Evolutionary conservation across 257 asterid genomes (phyloP), one percentile per base, ranked within the genome.

Genomic region (Rhazya stricta): DNA sequence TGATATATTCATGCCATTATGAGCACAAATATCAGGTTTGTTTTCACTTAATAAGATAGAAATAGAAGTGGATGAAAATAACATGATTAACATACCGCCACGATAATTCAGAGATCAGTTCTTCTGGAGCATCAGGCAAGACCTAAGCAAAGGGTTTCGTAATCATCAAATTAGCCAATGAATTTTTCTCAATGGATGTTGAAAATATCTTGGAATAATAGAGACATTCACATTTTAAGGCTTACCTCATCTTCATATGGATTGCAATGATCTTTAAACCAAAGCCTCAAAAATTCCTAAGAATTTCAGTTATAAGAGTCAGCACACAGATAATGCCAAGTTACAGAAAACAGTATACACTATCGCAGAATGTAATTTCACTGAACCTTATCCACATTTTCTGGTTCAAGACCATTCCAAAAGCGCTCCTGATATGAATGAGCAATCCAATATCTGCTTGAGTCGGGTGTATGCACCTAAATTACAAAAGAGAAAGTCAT

Each of bases 391-490:
- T 95, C 99, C 15, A 95, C 88, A 76, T 95, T 95, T 79, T 95
- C 99, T 51, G 97, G 98, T 82, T 95, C 99, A 62, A 92, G 88
- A 66, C 94, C 87, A 66, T 85, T 85, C 78, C 76, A 88, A 77
- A 95, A 86, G 76, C 89, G 91, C 53, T 87, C 91, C 67, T 81
- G 85, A 37, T 90, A 92, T 34, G 97, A 87, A 80, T 83, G 79
- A 72, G 91, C 90, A 15, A 92, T 85, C 99, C 99, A 95, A 69
- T 92, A 95, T 80, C 99, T 86, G 87, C 99, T 95, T 1, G 99
- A 92, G 86, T 95, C 99, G 23, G 97, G 99, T 27, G 98, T 92
- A 74, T 95, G 99, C 76, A 95, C 94, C 99, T 94, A 81, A 74
- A 65, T 48, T 70, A 45, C 25, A 67, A 69, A 78, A 39, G 45